These are phyloP conservation scores for Protomyces pachydermus DNA, from an alignment of 1,139 yeast species.

Conservation along the genomic window DNA sequence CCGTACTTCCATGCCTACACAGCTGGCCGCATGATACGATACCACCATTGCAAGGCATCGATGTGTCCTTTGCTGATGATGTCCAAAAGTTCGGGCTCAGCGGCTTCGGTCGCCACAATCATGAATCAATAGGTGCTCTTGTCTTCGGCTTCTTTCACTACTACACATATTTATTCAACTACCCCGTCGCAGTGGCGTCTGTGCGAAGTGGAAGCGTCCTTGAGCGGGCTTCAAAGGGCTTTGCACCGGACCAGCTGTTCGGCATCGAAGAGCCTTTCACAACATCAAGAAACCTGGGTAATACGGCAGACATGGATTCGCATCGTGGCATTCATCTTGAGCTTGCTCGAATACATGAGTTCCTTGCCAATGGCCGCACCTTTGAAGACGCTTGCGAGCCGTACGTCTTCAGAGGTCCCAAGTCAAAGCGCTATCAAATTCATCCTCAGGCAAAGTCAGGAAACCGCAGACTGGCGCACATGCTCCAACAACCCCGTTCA, in stretches of 20 bases:
- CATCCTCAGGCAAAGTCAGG: not conserved
- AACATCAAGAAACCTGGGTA: slow-evolving; percentile 34
- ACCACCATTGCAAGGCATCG: slow-evolving; percentile 30
- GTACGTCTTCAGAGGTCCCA: not conserved
- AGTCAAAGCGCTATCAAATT: not conserved
- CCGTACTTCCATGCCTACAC: slow-evolving; percentile 34
- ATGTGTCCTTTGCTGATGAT: slow-evolving; percentile 34
- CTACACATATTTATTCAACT: slow-evolving; percentile 34
- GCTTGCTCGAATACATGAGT: slow-evolving; percentile 33
- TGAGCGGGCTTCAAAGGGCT: slow-evolving; percentile 34
- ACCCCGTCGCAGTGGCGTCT: slow-evolving; percentile 33
- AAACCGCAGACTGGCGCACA: not conserved
- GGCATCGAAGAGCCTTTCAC: slow-evolving; percentile 36
- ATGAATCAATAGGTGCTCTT: slow-evolving; percentile 33
- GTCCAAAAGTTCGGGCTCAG: slow-evolving; percentile 26
- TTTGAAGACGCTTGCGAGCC: not conserved
- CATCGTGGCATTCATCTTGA: slow-evolving; percentile 35
- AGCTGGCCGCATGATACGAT: slow-evolving; percentile 28
- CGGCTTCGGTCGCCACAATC: slow-evolving; percentile 32
- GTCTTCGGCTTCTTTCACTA: slow-evolving; percentile 34
- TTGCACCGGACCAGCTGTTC: slow-evolving; percentile 34
- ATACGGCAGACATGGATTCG: slow-evolving; percentile 35
- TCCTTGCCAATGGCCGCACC: slow-evolving; percentile 27
- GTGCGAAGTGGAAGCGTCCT: slow-evolving; percentile 34
- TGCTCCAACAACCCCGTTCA: not conserved